A percentile compares a stretch with the other conserved stretches of the same genome.
phyloP scores from a whole-genome alignment of 164 flowering plant species.

The Magnolia changhungtana region DNA sequence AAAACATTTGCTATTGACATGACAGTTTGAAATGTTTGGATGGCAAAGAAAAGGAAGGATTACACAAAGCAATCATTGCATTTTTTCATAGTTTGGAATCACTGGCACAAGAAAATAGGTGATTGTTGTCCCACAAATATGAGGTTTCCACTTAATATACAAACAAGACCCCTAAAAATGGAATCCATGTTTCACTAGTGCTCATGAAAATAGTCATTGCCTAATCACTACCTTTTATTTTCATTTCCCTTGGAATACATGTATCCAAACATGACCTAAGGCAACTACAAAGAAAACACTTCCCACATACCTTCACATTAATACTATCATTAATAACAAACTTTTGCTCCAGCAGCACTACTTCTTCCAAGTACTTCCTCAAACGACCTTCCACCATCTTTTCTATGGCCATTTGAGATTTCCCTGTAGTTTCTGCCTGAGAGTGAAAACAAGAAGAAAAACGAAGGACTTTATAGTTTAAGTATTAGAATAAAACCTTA shows the following conservation, averaged over 20 bases:
- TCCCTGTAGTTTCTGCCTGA: constrained; percentile 85
- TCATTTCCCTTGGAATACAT: not conserved
- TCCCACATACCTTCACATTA: constrained; percentile 56
- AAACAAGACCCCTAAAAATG: no score
- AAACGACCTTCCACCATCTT: constrained; percentile 97
- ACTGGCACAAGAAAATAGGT: no score
- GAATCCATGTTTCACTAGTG: no score
- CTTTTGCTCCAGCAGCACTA: constrained; percentile 91
- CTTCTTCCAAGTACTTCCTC: constrained; percentile 85
- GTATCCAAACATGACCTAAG: not conserved
- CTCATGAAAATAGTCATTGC: no score
- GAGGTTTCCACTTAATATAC: no score
- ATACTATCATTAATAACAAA: constrained; percentile 69
- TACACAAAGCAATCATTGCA: no score
- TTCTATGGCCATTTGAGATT: constrained; percentile 80
- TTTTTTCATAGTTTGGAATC: no score
- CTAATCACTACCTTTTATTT: no score
- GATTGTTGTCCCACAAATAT: no score
- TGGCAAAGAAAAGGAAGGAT: no score
- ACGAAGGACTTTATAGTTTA: not conserved
- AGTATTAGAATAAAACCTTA: not conserved
- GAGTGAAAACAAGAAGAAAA: constrained; percentile 9
- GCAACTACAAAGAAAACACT: not conserved
- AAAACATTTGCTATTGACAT: no score
- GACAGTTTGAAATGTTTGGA: no score